A percentile compares a stretch with the other conserved stretches of the same genome.
Conservation (phyloP, 345 rosid species). For the Populus pruinosa region DNA sequence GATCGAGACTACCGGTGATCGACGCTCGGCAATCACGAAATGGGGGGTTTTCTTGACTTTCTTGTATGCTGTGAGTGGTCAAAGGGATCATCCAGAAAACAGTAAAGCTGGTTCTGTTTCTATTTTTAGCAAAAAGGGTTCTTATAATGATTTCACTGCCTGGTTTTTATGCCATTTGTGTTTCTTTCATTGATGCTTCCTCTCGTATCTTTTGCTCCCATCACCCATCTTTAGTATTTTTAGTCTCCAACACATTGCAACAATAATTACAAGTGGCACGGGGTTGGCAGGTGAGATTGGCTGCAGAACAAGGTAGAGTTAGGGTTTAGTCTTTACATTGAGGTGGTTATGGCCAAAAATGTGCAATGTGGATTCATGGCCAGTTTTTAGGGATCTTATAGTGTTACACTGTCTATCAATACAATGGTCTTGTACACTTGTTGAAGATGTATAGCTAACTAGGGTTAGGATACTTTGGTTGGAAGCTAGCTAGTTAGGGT, state of each 20-base stretch:
- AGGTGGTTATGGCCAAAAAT: conserved; percentile 25
- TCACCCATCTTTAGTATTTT: not conserved
- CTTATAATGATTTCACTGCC: conserved; percentile 18
- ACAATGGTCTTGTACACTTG: not conserved
- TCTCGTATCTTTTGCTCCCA: conserved; percentile 19
- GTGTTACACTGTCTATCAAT: not conserved
- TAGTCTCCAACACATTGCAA: not conserved
- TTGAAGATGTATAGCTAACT: conserved; percentile 12
- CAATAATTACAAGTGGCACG: conserved; percentile 4
- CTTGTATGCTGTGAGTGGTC: conserved; percentile 19
- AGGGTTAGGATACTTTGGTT: conserved; percentile 19
- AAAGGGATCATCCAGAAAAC: conserved; percentile 3
- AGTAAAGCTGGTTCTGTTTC: conserved; percentile 28
- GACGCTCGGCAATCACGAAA: conserved; percentile 81
- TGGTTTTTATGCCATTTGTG: conserved; percentile 57
- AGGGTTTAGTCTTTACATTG: conserved; percentile 23
- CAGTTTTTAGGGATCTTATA: not conserved
- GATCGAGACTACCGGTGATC: conserved; percentile 53
- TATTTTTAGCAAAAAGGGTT: conserved; percentile 44
- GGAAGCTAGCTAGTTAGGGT: not conserved
- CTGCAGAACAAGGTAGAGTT: conserved; percentile 18
- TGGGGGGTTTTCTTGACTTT: conserved; percentile 29
- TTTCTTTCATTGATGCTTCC: conserved; percentile 46
- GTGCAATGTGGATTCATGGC: conserved; percentile 38
- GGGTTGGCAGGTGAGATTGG: not conserved